Base-by-base conservation (phyloP, 768 basidiomycete species). In the Lactifluus hygrophoroides region DNA sequence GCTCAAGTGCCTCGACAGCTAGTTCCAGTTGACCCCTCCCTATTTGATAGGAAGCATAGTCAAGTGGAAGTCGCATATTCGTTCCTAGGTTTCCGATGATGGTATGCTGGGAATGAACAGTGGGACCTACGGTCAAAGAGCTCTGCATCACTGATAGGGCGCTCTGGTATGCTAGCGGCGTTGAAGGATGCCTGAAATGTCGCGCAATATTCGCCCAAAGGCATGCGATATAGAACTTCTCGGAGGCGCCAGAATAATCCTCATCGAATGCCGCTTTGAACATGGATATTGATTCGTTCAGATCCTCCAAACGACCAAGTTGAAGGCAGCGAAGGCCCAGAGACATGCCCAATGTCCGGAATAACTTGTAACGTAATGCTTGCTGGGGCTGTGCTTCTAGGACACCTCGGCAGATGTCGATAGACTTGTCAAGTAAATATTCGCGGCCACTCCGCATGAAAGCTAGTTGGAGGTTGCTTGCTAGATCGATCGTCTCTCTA, bases 1-100 rank as follows among this genome's bases (percentile, higher is more conserved):
- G 38, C 37, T 64, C 63, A n/a, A 64, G 48, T 30, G 16, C 30
- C 47, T 64, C 57, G 48, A 63, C 10, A 7, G 54, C 62, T 14
- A 3, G 34, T 16, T 28, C 49, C 25, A 56, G 13, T 42, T 37
- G 37, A 13, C 47, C 54, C 2, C 21, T 27, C 45, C 34, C 46
- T n/a, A 43, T 48, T 11, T 7, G 46, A 27, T 53, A 42, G 9
- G 58, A 58, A 14, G 40, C 52, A 2, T 49, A 49, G 6, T 49
- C 46, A 9, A 43, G 34, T 43, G 51, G 46, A 16, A 28, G 42
- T n/a, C n/a, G 30, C 40, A 49, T 43, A 2, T 25, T 5, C 1
- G 6, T 2, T 23, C 46, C 25, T 28, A 43, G 14, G n/a, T 21
- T 58, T 21, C 38, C 28, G n/a, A 35, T 48, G 52, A 28, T 9